Evolutionary conservation across 2,329 filamentous ascomycete species (phyloP).

Genomic region (Lecanicillium sp.): DNA sequence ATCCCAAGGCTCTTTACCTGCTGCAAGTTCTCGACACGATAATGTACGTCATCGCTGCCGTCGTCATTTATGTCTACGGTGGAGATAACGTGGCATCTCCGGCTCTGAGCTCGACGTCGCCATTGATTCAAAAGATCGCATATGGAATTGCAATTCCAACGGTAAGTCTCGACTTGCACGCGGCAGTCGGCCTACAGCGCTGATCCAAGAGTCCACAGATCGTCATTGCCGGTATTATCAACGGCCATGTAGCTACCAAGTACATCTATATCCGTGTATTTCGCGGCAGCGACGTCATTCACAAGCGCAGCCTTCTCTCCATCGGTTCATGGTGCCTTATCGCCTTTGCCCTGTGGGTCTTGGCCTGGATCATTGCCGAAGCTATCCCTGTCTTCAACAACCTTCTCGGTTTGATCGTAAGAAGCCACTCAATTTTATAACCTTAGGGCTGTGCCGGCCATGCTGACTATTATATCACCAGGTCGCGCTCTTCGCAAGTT

Average conservation of each 20-base stretch:
- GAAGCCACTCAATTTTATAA: neutral
- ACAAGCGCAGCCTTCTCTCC: constrained; percentile 24
- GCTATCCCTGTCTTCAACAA: constrained; percentile 28
- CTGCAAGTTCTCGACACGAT: constrained; percentile 51
- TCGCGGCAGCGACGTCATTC: constrained; percentile 26
- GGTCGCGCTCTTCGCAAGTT: constrained; percentile 21
- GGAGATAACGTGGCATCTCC: constrained; percentile 56
- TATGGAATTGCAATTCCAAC: constrained; percentile 53
- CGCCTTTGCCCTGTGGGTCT: constrained; percentile 19
- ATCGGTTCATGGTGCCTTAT: constrained; percentile 28
- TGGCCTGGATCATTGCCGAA: constrained; percentile 23
- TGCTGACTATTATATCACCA: no score
- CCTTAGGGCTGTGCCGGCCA: no score
- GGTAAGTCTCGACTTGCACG: constrained; percentile 18
- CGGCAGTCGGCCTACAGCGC: neutral
- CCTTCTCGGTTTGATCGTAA: constrained; percentile 7
- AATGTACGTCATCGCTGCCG: constrained; percentile 49
- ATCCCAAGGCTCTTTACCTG: constrained; percentile 50
- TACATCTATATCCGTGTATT: constrained; percentile 32
- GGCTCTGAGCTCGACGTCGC: constrained; percentile 52
- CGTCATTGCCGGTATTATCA: constrained; percentile 8
- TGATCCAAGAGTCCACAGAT: constrained; percentile 1
- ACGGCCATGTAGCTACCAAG: constrained; percentile 18
- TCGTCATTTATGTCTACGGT: constrained; percentile 55
- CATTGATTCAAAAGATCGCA: constrained; percentile 50